Percentiles rank a stretch among this genome's conserved stretches.
phyloP scores from a whole-genome alignment of 176 grass and related monocot species.

The Oryza brachyantha region DNA sequence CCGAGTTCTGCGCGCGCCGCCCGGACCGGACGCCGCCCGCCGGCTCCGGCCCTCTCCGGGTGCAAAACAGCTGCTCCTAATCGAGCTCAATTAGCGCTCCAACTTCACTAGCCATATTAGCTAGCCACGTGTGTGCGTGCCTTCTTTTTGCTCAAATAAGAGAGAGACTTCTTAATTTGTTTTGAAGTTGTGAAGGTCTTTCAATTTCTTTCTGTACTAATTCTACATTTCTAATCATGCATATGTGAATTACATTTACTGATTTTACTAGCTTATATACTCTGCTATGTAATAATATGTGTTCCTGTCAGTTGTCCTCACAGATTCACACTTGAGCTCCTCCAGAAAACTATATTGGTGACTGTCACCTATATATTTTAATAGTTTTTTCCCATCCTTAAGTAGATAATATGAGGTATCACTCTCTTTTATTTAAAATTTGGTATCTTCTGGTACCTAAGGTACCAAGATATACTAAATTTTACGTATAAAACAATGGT shows the following conservation, averaged over 20 bases:
- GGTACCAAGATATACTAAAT: no score
- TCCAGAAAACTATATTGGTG: not conserved
- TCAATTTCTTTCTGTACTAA: not conserved
- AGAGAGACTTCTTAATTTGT: constrained; percentile 12
- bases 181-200: constrained; percentile 30
- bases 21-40: not conserved
- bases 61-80: constrained; percentile 40
- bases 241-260: constrained; percentile 22
- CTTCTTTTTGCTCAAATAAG: constrained; percentile 38
- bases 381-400: no score
- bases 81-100: not conserved
- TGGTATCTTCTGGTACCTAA: no score
- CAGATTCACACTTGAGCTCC: not conserved
- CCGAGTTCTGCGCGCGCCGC: constrained; percentile 44
- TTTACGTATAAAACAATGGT: no score
- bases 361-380: not conserved
- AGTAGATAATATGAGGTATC: no score
- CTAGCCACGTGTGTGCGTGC: not conserved
- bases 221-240: constrained; percentile 19
- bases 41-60: constrained; percentile 34
- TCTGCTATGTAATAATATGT: not conserved
- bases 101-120: not conserved
- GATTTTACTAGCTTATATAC: constrained; percentile 5
- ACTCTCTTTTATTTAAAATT: no score
- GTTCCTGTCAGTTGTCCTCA: not conserved